Conservation (phyloP, 2,329 filamentous ascomycete species). For the Rhynchosporium agropyri region DNA sequence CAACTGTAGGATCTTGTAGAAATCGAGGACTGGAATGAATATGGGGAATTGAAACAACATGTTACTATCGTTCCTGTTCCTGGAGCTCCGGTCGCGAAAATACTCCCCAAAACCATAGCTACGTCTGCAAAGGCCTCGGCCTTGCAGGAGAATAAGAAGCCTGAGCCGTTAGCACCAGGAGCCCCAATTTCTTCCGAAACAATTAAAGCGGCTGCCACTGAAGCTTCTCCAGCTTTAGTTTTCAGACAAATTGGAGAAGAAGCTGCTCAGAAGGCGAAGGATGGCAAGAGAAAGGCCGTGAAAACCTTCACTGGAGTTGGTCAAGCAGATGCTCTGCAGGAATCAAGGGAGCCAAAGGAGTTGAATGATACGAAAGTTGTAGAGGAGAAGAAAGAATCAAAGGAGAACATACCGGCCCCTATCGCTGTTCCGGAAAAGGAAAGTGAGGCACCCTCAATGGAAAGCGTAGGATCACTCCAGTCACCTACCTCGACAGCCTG, state of each 20-base stretch:
- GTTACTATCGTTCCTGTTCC: slow-evolving; percentile 60
- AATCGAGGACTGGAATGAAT: slow-evolving; percentile 99
- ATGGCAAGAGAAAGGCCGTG: slow-evolving; percentile 50
- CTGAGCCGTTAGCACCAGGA: slow-evolving; percentile 34
- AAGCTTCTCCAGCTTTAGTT: slow-evolving; percentile 43
- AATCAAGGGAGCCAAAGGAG: slow-evolving; percentile 13
- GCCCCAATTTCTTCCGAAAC: slow-evolving; percentile 28
- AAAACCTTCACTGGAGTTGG: slow-evolving; percentile 32
- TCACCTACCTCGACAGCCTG: slow-evolving; percentile 40
- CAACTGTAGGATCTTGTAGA: slow-evolving; percentile 78
- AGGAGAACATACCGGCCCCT: slow-evolving; percentile 24
- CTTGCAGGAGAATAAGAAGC: slow-evolving; percentile 42
- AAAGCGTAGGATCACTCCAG: slow-evolving; percentile 33
- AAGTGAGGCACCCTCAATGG: slow-evolving; percentile 21
- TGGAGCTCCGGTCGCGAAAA: slow-evolving; percentile 14
- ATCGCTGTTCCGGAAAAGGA: slow-evolving; percentile 21
- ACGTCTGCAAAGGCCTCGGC: slow-evolving; percentile 36
- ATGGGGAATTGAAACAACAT: slow-evolving; percentile 88
- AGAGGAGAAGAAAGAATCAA: slow-evolving; percentile 16
- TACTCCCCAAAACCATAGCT: slow-evolving; percentile 24
- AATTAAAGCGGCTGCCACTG: slow-evolving; percentile 27
- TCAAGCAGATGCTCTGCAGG: slow-evolving; percentile 28
- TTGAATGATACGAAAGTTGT: slow-evolving; percentile 3
- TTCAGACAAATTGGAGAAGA: slow-evolving; percentile 64
- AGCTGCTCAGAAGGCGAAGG: slow-evolving; percentile 65